Evolutionary conservation across 495 filamentous ascomycete species (phyloP).

Genomic region (Lasiosphaeris hirsuta): DNA sequence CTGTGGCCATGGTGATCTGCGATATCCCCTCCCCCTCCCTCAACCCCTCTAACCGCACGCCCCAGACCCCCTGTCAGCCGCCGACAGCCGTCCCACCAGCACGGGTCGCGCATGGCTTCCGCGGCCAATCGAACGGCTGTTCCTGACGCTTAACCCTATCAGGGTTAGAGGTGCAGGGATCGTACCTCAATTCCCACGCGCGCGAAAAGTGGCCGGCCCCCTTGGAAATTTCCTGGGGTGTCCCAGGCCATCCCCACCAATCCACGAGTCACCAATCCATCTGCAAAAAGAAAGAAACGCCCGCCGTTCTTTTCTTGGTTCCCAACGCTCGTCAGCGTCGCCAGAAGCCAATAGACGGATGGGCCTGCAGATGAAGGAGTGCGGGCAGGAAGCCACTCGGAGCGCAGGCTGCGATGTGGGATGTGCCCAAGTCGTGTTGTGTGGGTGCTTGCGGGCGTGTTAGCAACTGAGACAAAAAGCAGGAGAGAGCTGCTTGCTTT

Average conservation of each 20-base stretch:
- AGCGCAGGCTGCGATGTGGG: too few relatives aligned
- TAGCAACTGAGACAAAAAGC: neutral
- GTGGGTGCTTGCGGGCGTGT: too few relatives aligned
- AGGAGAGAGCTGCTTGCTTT: neutral
- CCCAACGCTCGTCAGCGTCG: neutral
- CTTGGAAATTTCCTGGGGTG: constrained; percentile 16
- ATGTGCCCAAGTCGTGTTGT: too few relatives aligned
- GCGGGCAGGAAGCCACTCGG: too few relatives aligned
- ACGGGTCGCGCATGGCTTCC: constrained; percentile 38
- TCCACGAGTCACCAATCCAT: neutral
- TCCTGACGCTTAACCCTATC: constrained; percentile 43
- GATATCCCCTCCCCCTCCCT: neutral
- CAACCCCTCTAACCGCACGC: neutral
- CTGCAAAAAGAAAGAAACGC: neutral
- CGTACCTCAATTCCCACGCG: constrained; percentile 2
- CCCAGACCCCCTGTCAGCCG: constrained; percentile 9
- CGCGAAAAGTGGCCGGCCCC: constrained; percentile 7
- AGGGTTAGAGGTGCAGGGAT: constrained; percentile 2
- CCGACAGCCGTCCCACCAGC: constrained; percentile 27
- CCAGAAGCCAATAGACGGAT: neutral
- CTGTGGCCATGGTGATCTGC: neutral
- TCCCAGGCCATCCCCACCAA: neutral
- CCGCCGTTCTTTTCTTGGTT: neutral
- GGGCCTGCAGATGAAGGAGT: neutral
- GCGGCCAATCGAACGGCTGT: constrained; percentile 46